Base-by-base conservation (phyloP, 441 rosid genomes). In the Theobroma grandiflorum region DNA sequence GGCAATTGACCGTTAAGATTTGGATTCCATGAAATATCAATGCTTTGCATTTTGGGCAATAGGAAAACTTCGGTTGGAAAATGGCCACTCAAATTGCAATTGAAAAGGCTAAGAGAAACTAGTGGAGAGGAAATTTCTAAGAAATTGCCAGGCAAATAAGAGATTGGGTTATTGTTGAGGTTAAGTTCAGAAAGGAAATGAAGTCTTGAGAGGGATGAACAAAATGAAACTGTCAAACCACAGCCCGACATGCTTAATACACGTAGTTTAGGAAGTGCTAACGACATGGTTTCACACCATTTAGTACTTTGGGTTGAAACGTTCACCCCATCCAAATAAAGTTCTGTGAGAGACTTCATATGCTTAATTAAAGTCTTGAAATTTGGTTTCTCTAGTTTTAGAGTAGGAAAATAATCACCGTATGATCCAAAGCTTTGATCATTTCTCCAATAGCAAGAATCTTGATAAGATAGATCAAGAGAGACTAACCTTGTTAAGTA, bases 21-120 rank as follows among this genome's bases (percentile, higher is more conserved):
- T 0, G 0, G 0, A 2, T 72, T 35, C 0, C 0, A 0, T 4
- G 49, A 72, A 55, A 72, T 37, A 0, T 35, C 49, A 18, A 72
- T 53, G 15, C 20, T 73, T 73, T 58, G 35, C 3, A 72, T n/a
- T 53, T 72, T 53, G 2, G 76, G 76, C 6, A n/a, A 55, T 5
- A 35, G 20, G 11, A 72, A 7, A 31, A 49, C 1, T 8, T 8
- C 8, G 0, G 42, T 15, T 31, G 74, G 59, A 16, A 72, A 71
- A 31, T 53, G 64, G 1, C 63, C 76, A 53, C 6, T 72, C 64
- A 72, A 73, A 73, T 11, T n/a, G 12, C 76, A 55, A 20, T 3
- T 2, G 6, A 2, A 0, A 12, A 73, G 7, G 40, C 37, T 55
- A 3, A 73, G 76, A 55, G 76, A 73, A 55, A 55, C 52, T 65